These are phyloP conservation scores for Pseudophaeomoniella oleicola DNA, from an alignment of 2,329 filamentous ascomycete species.

Conservation along the genomic window DNA sequence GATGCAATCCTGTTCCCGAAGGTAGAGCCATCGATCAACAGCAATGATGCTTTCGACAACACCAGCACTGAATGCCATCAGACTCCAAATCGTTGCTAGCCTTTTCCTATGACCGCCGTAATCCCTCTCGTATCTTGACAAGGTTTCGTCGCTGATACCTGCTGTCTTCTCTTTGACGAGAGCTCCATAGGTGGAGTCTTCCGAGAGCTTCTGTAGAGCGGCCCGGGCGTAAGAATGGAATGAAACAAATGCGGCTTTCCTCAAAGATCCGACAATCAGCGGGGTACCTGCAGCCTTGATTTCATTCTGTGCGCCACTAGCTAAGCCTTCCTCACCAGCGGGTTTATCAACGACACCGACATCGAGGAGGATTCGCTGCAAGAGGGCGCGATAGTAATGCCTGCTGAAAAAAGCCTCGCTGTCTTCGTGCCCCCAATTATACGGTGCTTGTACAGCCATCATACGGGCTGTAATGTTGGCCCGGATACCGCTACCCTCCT, in stretches of 20 bases:
- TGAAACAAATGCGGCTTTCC: slow-evolving; percentile 63
- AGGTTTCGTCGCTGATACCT: slow-evolving; percentile 58
- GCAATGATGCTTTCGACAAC: slow-evolving; percentile 85
- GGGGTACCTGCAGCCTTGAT: slow-evolving; percentile 43
- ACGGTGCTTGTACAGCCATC: slow-evolving; percentile 93
- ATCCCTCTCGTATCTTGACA: slow-evolving; percentile 51
- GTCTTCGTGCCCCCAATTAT: slow-evolving; percentile 74
- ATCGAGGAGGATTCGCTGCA: slow-evolving; percentile 89
- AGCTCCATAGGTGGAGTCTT: slow-evolving; percentile 44
- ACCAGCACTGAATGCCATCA: slow-evolving; percentile 91
- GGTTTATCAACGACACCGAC: slow-evolving; percentile 56
- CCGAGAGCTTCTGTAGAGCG: slow-evolving; percentile 58
- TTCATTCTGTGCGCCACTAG: slow-evolving; percentile 10
- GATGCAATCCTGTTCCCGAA: slow-evolving; percentile 65
- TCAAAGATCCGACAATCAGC: slow-evolving; percentile 72
- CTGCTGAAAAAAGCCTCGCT: slow-evolving; percentile 81
- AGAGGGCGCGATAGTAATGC: slow-evolving; percentile 80
- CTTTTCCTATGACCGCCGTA: slow-evolving; percentile 61
- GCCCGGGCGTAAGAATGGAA: slow-evolving; percentile 68
- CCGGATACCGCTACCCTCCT: slow-evolving; percentile 44
- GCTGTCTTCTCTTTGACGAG: slow-evolving; percentile 53
- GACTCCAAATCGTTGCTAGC: slow-evolving; percentile 72
- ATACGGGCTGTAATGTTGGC: slow-evolving; percentile 93
- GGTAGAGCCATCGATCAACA: slow-evolving; percentile 74
- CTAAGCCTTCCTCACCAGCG: slow-evolving; percentile 10